Base-by-base conservation (phyloP, 2,329 filamentous ascomycete genomes). In the Dryadomyces quercus-mongolicae region DNA sequence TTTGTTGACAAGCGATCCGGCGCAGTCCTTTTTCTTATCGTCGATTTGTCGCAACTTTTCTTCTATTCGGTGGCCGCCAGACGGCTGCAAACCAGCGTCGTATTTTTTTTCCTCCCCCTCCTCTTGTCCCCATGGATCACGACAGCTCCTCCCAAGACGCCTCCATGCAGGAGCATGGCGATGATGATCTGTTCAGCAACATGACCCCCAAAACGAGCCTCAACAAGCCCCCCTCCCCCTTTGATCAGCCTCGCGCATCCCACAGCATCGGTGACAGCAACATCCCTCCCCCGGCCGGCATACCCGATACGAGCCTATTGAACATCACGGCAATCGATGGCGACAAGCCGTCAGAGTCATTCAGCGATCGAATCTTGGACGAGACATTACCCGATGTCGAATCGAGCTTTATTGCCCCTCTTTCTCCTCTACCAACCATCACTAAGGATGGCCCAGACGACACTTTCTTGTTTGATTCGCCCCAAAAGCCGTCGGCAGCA, bases 351-450 rank as follows among this genome's bases (percentile, higher is more conserved):
- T 68, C 73, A 53, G 75, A 80, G 54, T 77, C 76, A 3, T 64
- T 78, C 45, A 74, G 74, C 46, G 77, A 81, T 59, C 71, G 74
- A 49, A 72, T 72, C 46, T 71, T 82, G 20, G 71, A 74, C 57
- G 73, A 75, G 54, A 80, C 84, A 62, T 65, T 85, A 20, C 73
- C 77, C 60, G 81, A 85, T 61, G 74, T 84, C 58, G 82, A 85
- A 62, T 84, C 81, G 38, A 85, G 81, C 67, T 85, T 85, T 62
- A 64, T 82, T 54, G 76, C 78, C 2, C 73, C 75, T 6, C 64
- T 78, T 6, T 84, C 81, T 8, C 80, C 81, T 13, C 73, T 82
- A 49, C 72, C 71, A 40, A 70, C 70, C 34, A 69, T 73, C 51
- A 66, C 71, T 10, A 67, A 70, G 38, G 69, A 69, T 58, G 77